These are phyloP conservation scores for Saccharomyces kudriavzevii DNA, from an alignment of 805 yeast species.

Conservation along the genomic window DNA sequence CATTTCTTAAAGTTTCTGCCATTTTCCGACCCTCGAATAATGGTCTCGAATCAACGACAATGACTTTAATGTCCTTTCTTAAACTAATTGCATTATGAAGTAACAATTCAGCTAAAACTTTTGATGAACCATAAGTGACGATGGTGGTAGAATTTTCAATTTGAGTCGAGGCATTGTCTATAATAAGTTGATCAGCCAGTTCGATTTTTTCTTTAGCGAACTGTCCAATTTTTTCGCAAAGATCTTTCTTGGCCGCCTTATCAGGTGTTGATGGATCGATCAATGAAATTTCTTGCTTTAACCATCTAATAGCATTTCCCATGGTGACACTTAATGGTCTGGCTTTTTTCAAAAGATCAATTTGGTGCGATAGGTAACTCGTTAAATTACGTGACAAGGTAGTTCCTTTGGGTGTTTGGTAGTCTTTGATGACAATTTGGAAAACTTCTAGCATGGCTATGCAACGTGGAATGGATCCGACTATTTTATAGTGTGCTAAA, in stretches of 20 bases:
- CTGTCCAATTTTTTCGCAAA: constrained; percentile 63
- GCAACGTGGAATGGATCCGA: constrained; percentile 85
- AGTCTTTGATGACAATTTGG: constrained; percentile 68
- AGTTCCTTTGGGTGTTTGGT: constrained; percentile 76
- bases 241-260: constrained; percentile 51
- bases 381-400: constrained; percentile 84
- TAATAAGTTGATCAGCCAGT: constrained; percentile 73
- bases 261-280: constrained; percentile 61
- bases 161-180: constrained; percentile 69
- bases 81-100: constrained; percentile 54
- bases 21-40: constrained; percentile 84
- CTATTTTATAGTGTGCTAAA: constrained; percentile 73
- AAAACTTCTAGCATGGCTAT: constrained; percentile 78
- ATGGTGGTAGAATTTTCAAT: constrained; percentile 70
- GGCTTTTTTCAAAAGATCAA: constrained; percentile 82
- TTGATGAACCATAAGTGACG: constrained; percentile 81
- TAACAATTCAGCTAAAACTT: constrained; percentile 70
- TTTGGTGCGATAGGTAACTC: constrained; percentile 80
- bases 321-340: constrained; percentile 87
- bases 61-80: constrained; percentile 66
- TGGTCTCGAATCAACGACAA: constrained; percentile 89
- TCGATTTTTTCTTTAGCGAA: constrained; percentile 81
- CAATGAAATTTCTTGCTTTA: constrained; percentile 84
- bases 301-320: constrained; percentile 98
- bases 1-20: constrained; percentile 52